Conservation (phyloP, 1,284 basidiomycete genomes). For the Melampsora americana region DNA sequence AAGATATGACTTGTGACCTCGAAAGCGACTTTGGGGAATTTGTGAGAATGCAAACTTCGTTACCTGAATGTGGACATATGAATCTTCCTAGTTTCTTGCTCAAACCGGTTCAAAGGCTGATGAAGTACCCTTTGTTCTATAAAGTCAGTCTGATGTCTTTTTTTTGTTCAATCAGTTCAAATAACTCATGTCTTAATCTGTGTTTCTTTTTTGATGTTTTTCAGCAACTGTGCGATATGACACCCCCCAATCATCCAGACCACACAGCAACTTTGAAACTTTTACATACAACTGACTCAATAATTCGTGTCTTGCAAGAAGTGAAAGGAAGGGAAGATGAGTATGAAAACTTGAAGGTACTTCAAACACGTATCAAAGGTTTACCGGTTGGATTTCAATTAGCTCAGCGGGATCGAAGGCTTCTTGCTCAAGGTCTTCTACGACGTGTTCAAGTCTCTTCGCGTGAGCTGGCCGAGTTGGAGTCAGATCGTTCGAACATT, state of each 20-base stretch:
- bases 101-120: slow-evolving; percentile 72
- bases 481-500: slow-evolving; percentile 1
- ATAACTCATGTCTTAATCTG: neutral
- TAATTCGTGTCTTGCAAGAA: slow-evolving; percentile 73
- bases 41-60: slow-evolving; percentile 67
- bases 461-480: slow-evolving; percentile 47
- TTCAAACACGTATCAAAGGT: slow-evolving; percentile 64
- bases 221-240: slow-evolving; percentile 65
- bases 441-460: slow-evolving; percentile 53
- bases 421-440: slow-evolving; percentile 68
- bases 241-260: slow-evolving; percentile 67
- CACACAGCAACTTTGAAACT: slow-evolving; percentile 67
- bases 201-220: slow-evolving; percentile 44
- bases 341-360: slow-evolving; percentile 67
- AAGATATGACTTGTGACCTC: slow-evolving; percentile 60
- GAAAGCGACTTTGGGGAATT: slow-evolving; percentile 77
- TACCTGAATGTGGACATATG: slow-evolving; percentile 62
- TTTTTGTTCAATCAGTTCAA: neutral
- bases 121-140: slow-evolving; percentile 69
- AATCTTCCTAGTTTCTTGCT: slow-evolving; percentile 66
- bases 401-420: slow-evolving; percentile 66
- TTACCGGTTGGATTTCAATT: slow-evolving; percentile 62
- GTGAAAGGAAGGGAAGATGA: slow-evolving; percentile 80
- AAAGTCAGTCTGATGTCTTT: slow-evolving; percentile 60
- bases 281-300: slow-evolving; percentile 65